A percentile compares a stretch with the other conserved stretches of the same genome.
phyloP scores from a whole-genome alignment of 2,329 filamentous ascomycete species.

The Amauroascus niger region DNA sequence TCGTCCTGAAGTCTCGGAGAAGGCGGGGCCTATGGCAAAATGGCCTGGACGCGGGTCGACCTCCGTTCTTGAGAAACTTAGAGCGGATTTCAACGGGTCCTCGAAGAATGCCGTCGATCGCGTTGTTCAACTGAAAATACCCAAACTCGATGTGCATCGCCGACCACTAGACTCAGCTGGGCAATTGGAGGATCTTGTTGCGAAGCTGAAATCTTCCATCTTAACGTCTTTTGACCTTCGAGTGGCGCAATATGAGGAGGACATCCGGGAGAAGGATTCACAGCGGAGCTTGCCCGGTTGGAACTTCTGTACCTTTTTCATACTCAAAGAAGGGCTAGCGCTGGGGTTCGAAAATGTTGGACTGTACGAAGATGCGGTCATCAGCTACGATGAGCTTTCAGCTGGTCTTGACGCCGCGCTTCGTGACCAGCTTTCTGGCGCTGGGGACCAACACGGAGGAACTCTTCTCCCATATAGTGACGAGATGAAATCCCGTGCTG shows the following conservation, averaged over 20 bases:
- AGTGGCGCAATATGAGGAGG: constrained; percentile 90
- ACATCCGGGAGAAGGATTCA: constrained; percentile 86
- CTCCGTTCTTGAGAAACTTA: constrained; percentile 79
- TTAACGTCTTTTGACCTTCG: constrained; percentile 81
- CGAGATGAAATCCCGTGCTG: constrained; percentile 55
- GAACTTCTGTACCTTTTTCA: constrained; percentile 99
- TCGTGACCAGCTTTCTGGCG: constrained; percentile 57
- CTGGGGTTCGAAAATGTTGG: constrained; percentile 94
- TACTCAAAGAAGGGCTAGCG: constrained; percentile 89
- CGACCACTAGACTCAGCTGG: constrained; percentile 66
- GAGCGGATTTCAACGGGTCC: constrained; percentile 76
- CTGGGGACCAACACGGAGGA: constrained; percentile 58
- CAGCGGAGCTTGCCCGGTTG: constrained; percentile 82
- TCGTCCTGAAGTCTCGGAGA: constrained; percentile 57
- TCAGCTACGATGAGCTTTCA: constrained; percentile 88
- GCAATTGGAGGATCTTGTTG: constrained; percentile 73
- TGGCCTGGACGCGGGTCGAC: constrained; percentile 69
- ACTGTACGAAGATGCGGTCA: constrained; percentile 85
- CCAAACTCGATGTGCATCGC: constrained; percentile 49
- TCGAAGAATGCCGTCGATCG: constrained; percentile 65
- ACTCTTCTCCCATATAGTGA: constrained; percentile 63
- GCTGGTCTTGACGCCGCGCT: constrained; percentile 77
- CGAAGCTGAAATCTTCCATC: constrained; percentile 79
- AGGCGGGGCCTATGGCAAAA: constrained; percentile 54
- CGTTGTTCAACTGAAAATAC: constrained; percentile 73